Base-by-base conservation (phyloP, 768 basidiomycete species). In the Fomitopsis serialis region DNA sequence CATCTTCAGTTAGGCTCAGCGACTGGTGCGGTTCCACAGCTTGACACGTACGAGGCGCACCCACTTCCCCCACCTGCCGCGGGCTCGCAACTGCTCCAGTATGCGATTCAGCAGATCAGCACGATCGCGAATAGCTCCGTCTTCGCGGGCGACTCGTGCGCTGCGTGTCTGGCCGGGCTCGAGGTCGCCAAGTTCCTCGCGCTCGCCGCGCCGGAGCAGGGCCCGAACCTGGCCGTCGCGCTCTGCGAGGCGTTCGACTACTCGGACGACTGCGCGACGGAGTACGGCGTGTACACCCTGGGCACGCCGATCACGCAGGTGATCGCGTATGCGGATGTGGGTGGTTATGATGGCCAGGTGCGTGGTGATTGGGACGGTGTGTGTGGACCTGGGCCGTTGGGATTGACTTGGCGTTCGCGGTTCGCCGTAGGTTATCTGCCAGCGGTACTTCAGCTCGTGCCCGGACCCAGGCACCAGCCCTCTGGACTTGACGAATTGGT, bases 271-370 rank as follows among this genome's bases (percentile, higher is more conserved):
- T 89, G 87, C 65, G 70, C 70, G 52, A 70, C 68, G 15, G 74
- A 67, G 25, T 85, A 72, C 63, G 76, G 80, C 22, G 58, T 68
- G 7, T 65, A 72, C 50, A 75, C 72, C 3, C 63, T 81, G 17
- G 87, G 88, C 0, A 68, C 82, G 3, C 72, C 85, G 25, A 64
- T 88, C 54, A 86, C 88, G 0, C 88, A 90, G 66, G 85, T 89
- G 11, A 56, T 84, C 36, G 80, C 85, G 11, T 84, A 82, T 56
- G 84, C 87, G 7, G 79, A 90, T 61, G 80, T 84, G 2, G 81
- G 80, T 12, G 85, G 86, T 5, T 81, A 80, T 51, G 88, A 90
- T 60, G 88, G 88, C 13, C 84, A 87, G 74, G 84, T 85, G 58
- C 29, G 63, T 25, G 24, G 42, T 40, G 9, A 9, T 6, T 19